Base-by-base conservation (phyloP, 2,329 filamentous ascomycete genomes). In the Phyllosticta capitalensis region DNA sequence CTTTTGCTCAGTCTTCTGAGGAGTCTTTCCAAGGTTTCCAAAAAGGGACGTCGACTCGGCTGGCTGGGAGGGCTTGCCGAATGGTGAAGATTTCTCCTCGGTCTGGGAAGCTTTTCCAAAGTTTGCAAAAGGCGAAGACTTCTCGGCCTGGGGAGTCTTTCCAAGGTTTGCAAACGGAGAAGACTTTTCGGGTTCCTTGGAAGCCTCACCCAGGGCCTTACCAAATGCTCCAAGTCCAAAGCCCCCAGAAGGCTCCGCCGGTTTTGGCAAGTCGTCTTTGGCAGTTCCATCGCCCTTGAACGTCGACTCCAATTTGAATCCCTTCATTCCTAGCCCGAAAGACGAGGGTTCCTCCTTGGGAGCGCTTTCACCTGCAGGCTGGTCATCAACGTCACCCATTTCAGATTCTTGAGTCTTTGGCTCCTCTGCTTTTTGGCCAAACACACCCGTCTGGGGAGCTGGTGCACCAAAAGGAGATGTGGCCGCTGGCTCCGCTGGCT, bases 251-350 rank as follows among this genome's bases (percentile, higher is more conserved):
- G 71, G 70, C 21, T 71, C 69, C 21, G 72, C 68, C 17, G 80
- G 74, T 62, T 81, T 81, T 9, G 80, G 77, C 38, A 79, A 72
- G 60, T 86, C 83, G 22, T 87, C 80, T 61, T 83, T 84, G 0
- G 81, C 78, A 52, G 79, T 78, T 5, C 81, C 79, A 64, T 89
- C 86, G 9, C 79, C 78, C 66, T 85, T 83, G 74, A 90, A 90
- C 1, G 82, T 85, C 28, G 83, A 85, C 48, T 81, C 80, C 17
- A 90, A 76, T 65, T 87, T 86, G 73, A 90, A 90, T 0, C 82
- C 79, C 17, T 65, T 66, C 20, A 50, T n/a, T 56, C 63, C 63
- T 60, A 65, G 65, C 50, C 70, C 69, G 38, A 71, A 73, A 65
- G 60, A 9, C 65, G 66, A 21, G 10, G 52, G 54, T 19, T 51